Evolutionary conservation across 202 grass and related monocot genomes (phyloP).

Genomic region (Panicum hallii): DNA sequence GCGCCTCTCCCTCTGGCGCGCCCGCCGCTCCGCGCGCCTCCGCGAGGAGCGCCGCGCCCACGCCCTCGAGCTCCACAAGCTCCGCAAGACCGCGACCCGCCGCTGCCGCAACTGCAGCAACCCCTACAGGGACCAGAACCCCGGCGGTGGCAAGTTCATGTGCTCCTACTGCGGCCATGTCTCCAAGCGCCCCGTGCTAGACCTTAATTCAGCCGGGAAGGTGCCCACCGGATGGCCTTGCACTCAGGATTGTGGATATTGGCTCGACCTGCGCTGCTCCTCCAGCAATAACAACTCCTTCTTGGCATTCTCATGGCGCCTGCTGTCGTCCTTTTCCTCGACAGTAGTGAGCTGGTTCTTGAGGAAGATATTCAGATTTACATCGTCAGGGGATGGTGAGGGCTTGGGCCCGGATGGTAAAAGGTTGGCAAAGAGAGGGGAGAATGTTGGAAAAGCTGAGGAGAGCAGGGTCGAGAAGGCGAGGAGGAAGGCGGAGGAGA

Average conservation of each 20-base stretch:
- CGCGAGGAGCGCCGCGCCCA: conserved; percentile 75
- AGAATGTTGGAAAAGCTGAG: conserved; percentile 68
- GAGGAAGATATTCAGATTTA: conserved; percentile 69
- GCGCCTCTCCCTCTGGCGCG: conserved; percentile 77
- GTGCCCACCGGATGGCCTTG: conserved; percentile 66
- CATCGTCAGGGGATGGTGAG: conserved; percentile 38
- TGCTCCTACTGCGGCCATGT: conserved; percentile 91
- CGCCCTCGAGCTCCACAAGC: conserved; percentile 85
- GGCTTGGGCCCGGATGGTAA: conserved; percentile 50
- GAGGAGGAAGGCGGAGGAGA: conserved; percentile 94
- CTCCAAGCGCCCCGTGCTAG: conserved; percentile 88
- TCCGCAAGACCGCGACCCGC: conserved; percentile 82
- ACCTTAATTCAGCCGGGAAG: conserved; percentile 55
- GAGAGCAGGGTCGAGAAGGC: conserved; percentile 85
- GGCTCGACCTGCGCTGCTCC: conserved; percentile 59
- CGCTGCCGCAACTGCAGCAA: conserved; percentile 91
- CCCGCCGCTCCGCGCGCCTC: conserved; percentile 78
- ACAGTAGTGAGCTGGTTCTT: conserved; percentile 58
- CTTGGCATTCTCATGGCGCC: conserved; percentile 56
- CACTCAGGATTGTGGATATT: conserved; percentile 75
- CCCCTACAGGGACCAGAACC: conserved; percentile 96
- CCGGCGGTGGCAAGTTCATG: conserved; percentile 89
- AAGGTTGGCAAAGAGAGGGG: conserved; percentile 62
- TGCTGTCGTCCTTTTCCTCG: conserved; percentile 53
- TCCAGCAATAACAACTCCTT: conserved; percentile 51